Conservation (phyloP, 2,329 filamentous ascomycete genomes). For the Penicillium sp. region DNA sequence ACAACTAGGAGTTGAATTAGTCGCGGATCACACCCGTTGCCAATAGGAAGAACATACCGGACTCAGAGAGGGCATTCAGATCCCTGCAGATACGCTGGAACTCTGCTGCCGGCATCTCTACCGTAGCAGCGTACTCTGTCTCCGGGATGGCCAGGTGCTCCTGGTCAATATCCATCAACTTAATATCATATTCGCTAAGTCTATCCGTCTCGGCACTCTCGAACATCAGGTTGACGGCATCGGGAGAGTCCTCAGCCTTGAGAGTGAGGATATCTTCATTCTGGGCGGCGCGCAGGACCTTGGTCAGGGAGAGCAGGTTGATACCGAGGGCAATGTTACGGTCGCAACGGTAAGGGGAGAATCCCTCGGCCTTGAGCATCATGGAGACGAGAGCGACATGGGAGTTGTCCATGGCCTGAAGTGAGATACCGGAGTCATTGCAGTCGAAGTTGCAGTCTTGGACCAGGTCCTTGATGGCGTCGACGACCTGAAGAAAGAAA, state of each 20-base stretch:
- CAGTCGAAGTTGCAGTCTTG: constrained; percentile 99
- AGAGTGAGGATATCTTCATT: constrained; percentile 90
- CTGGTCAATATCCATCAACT: constrained; percentile 99
- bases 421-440: constrained; percentile 96
- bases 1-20: constrained; percentile 54
- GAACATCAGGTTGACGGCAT: constrained; percentile 90
- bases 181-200: constrained; percentile 97
- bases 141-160: constrained; percentile 98
- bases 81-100: constrained; percentile 94
- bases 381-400: constrained; percentile 98
- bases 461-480: constrained; percentile 97
- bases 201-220: constrained; percentile 82
- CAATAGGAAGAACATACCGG: constrained; percentile 58
- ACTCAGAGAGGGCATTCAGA: constrained; percentile 84
- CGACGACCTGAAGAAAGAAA: too few relatives aligned
- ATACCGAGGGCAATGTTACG: constrained; percentile 97
- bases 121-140: constrained; percentile 91
- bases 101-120: constrained; percentile 77
- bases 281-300: constrained; percentile 88
- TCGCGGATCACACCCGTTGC: too few relatives aligned
- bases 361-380: constrained; percentile 92
- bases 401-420: constrained; percentile 99
- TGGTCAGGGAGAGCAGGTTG: constrained; percentile 92
- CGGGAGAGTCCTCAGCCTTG: constrained; percentile 93
- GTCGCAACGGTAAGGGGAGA: constrained; percentile 93